Evolutionary conservation across 1,139 yeast genomes (phyloP).

Genomic region (Taphrina betulina): DNA sequence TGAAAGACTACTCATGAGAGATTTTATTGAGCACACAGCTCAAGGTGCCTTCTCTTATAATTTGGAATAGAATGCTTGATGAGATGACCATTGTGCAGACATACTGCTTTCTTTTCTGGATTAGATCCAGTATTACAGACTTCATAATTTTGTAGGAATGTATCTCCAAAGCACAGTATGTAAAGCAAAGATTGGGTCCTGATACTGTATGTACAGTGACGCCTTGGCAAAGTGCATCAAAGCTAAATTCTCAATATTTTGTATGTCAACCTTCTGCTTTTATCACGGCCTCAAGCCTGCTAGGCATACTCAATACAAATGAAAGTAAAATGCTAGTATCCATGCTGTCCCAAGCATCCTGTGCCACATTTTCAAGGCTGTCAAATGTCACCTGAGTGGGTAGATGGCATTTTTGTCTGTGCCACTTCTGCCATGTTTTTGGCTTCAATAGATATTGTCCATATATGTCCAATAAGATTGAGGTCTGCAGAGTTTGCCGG

Average conservation of each 20-base stretch:
- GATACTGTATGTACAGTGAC: too few relatives aligned
- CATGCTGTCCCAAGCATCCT: not conserved
- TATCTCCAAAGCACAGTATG: too few relatives aligned
- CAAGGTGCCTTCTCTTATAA: too few relatives aligned
- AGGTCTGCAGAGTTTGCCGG: not conserved
- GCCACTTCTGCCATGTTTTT: not conserved
- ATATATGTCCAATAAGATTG: not conserved
- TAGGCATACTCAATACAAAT: not conserved
- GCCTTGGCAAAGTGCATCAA: not conserved
- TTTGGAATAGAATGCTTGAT: too few relatives aligned
- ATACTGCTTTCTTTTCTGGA: too few relatives aligned
- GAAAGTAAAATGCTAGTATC: not conserved
- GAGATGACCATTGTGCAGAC: too few relatives aligned
- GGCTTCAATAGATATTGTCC: not conserved
- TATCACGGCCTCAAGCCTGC: not conserved
- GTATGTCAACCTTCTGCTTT: not conserved
- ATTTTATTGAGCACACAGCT: too few relatives aligned
- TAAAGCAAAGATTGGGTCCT: too few relatives aligned
- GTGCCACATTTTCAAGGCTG: not conserved
- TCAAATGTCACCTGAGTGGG: not conserved
- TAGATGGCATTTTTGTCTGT: not conserved
- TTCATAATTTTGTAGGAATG: too few relatives aligned
- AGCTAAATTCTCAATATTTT: not conserved
- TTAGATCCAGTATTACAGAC: too few relatives aligned
- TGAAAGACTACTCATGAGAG: too few relatives aligned